Conservation (phyloP, 2,329 filamentous ascomycete species). For the Colletotrichum gloeosporioides region DNA sequence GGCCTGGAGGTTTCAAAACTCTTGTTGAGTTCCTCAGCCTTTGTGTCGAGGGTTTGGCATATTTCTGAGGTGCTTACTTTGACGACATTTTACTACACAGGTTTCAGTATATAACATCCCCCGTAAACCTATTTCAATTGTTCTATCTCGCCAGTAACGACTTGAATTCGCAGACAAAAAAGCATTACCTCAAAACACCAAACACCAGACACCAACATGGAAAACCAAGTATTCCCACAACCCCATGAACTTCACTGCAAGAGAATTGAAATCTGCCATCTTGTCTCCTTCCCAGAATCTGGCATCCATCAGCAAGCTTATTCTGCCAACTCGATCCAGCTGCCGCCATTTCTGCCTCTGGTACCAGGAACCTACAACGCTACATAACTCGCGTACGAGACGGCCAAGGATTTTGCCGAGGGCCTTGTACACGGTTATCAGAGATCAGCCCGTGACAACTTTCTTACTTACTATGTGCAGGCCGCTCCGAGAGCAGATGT, state of each 20-base stretch:
- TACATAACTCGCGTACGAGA: not conserved
- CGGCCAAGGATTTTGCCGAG: not conserved
- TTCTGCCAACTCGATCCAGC: not conserved
- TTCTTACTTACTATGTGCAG: not conserved
- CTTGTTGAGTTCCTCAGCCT: not conserved
- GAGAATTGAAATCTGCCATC: not conserved
- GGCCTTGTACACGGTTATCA: not conserved
- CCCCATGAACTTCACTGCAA: not conserved
- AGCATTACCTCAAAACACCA: not conserved
- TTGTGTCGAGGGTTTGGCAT: not conserved
- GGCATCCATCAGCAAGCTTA: not conserved
- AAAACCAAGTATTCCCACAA: not conserved
- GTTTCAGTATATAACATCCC: not conserved
- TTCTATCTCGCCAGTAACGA: not conserved
- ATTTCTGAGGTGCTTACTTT: not conserved
- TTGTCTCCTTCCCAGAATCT: not conserved
- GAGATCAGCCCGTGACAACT: not conserved
- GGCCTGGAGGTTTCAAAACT: not conserved
- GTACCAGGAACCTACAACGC: not conserved
- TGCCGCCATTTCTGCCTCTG: not conserved
- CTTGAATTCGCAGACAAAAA: not conserved
- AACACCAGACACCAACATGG: not conserved
- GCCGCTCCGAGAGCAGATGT: not conserved
- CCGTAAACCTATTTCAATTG: not conserved
- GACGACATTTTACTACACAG: not conserved